Conservation (phyloP, 192 early-diverging fungal genomes). For the Coemansia furcata region DNA sequence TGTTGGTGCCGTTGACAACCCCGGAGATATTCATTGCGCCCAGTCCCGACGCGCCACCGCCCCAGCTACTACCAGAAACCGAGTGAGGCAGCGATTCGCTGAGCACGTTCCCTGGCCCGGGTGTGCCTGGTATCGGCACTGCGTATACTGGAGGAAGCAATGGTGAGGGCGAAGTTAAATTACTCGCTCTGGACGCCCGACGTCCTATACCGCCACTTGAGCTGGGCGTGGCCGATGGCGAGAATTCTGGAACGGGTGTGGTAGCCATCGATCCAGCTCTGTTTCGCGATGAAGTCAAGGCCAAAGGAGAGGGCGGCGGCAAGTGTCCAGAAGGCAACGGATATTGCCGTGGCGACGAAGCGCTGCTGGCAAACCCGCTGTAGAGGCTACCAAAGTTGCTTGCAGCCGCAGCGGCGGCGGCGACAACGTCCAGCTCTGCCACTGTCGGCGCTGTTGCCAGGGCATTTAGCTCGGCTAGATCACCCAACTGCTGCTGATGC, state of each 20-base stretch:
- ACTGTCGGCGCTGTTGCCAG: not conserved
- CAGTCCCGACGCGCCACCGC: conserved; percentile 20
- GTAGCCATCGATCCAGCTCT: conserved; percentile 13
- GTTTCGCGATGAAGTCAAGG: conserved; percentile 30
- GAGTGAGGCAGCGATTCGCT: conserved; percentile 41
- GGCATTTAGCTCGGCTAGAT: conserved; percentile 1
- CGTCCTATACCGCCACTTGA: conserved; percentile 18
- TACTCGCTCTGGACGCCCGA: conserved; percentile 30
- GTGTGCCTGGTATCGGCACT: conserved; percentile 51
- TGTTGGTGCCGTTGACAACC: conserved; percentile 4
- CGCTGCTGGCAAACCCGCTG: conserved; percentile 28
- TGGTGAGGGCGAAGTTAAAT: conserved; percentile 37
- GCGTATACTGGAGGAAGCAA: conserved; percentile 44
- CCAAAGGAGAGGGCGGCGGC: conserved; percentile 39
- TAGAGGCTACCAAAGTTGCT: conserved; percentile 7
- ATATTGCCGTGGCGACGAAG: conserved; percentile 23
- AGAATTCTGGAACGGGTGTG: conserved; percentile 17
- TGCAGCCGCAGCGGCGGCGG: not conserved
- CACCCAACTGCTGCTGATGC: conserved; percentile 17
- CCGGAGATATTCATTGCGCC: conserved; percentile 32
- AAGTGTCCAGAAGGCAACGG: conserved; percentile 11
- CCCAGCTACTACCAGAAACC: conserved; percentile 37
- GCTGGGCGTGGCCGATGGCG: conserved; percentile 24
- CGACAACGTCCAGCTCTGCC: not conserved
- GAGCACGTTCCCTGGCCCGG: conserved; percentile 47